Base-by-base conservation (phyloP, 495 filamentous ascomycete genomes). In the Baudoinia panamericana region DNA sequence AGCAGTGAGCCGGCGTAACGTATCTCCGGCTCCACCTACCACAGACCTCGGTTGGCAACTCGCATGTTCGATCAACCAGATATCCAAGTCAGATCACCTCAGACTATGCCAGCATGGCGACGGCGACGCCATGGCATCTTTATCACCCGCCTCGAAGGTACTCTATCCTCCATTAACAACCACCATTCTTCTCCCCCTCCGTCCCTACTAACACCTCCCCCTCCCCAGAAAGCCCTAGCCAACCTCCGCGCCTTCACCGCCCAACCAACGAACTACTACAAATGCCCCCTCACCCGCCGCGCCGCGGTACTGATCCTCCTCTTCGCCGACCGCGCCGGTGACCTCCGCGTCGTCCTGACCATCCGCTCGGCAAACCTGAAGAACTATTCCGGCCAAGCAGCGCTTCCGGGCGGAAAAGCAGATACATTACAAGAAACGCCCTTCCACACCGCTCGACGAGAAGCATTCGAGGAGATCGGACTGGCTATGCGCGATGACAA, bases 391-490 rank as follows among this genome's bases (percentile, higher is more conserved):
- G 84, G 86, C 16, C 84, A 94, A 56, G 86, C 82, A 34, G 86
- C 86, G 43, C 72, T 94, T 43, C 86, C 86, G 0, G 86, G 86
- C 25, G 86, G 68, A 30, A 71, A 71, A 61, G 64, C 70, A 37
- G 68, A 72, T 47, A 51, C 56, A 2, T 41, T 63, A 4, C 18
- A 53, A 13, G 73, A 74, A 53, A 67, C 66, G 2, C 56, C 69
- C 57, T 76, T 80, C 57, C 67, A 82, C 55, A 90, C 84, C 32
- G 83, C 86, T 17, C 76, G 85, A 15, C 74, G 86, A 55, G 86
- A 94, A 69, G 85, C 86, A 10, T 76, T 67, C 54, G 86, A 94
- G 54, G 86, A 94, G 61, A 93, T 94, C 56, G 86, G 86, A 1
- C 73, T 94, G 0, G 80, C 86, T 6, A 66, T 72, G 36, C 70